A percentile compares a stretch with the other conserved stretches of the same genome.
phyloP scores from a whole-genome alignment of 2,329 filamentous ascomycete species.

The Cladosporium oxysporum region DNA sequence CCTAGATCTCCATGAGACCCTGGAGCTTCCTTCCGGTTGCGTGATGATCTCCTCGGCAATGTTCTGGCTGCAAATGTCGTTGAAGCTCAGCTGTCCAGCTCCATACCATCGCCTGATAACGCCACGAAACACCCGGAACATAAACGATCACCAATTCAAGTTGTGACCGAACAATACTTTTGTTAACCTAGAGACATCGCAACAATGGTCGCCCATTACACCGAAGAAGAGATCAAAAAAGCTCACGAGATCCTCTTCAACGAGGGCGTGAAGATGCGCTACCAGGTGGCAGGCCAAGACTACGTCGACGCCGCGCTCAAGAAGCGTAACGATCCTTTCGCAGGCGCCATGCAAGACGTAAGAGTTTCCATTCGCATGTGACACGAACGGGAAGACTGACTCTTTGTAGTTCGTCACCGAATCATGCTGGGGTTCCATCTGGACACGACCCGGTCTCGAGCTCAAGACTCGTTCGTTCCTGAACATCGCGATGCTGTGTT shows the following conservation, averaged over 20 bases:
- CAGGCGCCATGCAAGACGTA: conserved; percentile 61
- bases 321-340: conserved; percentile 61
- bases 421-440: conserved; percentile 64
- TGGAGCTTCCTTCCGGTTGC: neutral
- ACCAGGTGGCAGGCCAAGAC: conserved; percentile 60
- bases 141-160: neutral
- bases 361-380: neutral
- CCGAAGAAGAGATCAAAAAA: conserved; percentile 35
- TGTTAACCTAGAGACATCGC: neutral
- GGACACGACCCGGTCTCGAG: conserved; percentile 63
- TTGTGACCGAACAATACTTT: neutral
- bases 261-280: conserved; percentile 61
- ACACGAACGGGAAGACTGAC: neutral
- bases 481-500: conserved; percentile 66
- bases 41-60: neutral
- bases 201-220: conserved; percentile 29
- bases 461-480: conserved; percentile 62
- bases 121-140: neutral
- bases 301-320: conserved; percentile 47
- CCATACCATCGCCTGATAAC: neutral
- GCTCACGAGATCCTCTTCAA: conserved; percentile 60
- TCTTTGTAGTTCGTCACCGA: conserved; percentile 54
- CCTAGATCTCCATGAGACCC: neutral
- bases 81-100: neutral
- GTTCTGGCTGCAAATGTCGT: neutral